Evolutionary conservation across 1,139 yeast species (phyloP), one percentile per base, ranked within the genome.

Genomic region (Arxiozyma bovina): DNA sequence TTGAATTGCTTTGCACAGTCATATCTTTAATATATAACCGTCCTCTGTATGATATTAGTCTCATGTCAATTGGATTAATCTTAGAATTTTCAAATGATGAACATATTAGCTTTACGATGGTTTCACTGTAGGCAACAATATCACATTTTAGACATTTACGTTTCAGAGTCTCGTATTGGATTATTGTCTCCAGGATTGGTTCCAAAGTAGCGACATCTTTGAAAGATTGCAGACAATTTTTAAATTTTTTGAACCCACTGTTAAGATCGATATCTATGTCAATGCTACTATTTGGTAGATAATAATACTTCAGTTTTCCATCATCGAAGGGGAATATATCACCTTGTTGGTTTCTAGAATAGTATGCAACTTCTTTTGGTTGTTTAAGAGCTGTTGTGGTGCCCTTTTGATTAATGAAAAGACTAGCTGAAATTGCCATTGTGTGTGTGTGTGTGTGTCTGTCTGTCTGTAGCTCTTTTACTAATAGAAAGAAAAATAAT

Each of bases 71-170:
- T n/a, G 79, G 77, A 55, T 86, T 66, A 30, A 58, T 62, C 18
- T 62, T 59, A 4, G 66, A 54, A 52, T 58, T 61, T 51, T 67
- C 70, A 55, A 68, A 66, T 11, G 70, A 66, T 1, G 63, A 49
- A 7, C 63, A 57, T 18, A 66, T 62, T 40, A 66, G 53, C 48
- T 63, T 64, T 45, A 64, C 78, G 82, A 91, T 80, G 47, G 88
- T 72, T 0, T 97, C 97, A 60, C 98, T 76, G 77, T 88, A 88
- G 0, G 96, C 83, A 46, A 93, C 74, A 43, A 93, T 77, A 63
- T 89, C 89, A 2, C 80, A 82, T 38, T 77, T 77, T 1, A 79
- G 66, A 58, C 77, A 82, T 45, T 73, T 70, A 1, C 75, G 75
- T 22, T 72, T 70, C n/a, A 68, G 61, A 25, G 43, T 12, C 68